These are phyloP conservation scores for Mycena polygramma DNA, from an alignment of 768 basidiomycete genomes.

Conservation along the genomic window DNA sequence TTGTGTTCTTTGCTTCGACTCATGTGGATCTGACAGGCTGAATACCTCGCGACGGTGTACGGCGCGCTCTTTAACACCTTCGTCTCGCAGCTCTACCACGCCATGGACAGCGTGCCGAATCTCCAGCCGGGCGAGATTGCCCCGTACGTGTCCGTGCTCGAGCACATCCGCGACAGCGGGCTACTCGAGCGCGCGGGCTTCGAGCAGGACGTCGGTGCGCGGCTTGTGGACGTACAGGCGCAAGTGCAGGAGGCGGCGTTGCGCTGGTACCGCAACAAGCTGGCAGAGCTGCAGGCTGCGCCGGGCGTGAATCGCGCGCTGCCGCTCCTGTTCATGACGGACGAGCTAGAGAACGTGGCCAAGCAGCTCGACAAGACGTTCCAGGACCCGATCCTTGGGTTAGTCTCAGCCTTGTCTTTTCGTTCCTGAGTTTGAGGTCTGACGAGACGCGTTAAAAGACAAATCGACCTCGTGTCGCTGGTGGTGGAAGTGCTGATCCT, in stretches of 20 bases:
- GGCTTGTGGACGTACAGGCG: constrained; percentile 77
- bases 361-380: constrained; percentile 91
- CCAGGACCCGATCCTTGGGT: constrained; percentile 86
- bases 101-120: constrained; percentile 82
- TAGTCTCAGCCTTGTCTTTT: constrained; percentile 40
- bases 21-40: constrained; percentile 58
- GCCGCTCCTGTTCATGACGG: constrained; percentile 85
- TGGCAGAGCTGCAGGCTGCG: constrained; percentile 71
- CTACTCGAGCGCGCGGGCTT: constrained; percentile 80
- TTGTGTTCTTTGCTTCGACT: constrained; percentile 26
- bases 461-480: constrained; percentile 82
- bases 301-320: constrained; percentile 87
- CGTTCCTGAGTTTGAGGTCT: neutral
- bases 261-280: constrained; percentile 73
- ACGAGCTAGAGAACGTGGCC: constrained; percentile 90
- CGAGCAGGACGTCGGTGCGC: constrained; percentile 68
- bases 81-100: constrained; percentile 85
- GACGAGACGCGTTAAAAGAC: constrained; percentile 51
- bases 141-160: constrained; percentile 73
- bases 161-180: constrained; percentile 76
- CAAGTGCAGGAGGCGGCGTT: constrained; percentile 70
- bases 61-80: constrained; percentile 88
- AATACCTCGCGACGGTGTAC: constrained; percentile 76
- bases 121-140: constrained; percentile 79
- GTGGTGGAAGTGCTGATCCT: constrained; percentile 78